Conservation (phyloP, 2,329 filamentous ascomycete species). For the Microdochium trichocladiopsis region DNA sequence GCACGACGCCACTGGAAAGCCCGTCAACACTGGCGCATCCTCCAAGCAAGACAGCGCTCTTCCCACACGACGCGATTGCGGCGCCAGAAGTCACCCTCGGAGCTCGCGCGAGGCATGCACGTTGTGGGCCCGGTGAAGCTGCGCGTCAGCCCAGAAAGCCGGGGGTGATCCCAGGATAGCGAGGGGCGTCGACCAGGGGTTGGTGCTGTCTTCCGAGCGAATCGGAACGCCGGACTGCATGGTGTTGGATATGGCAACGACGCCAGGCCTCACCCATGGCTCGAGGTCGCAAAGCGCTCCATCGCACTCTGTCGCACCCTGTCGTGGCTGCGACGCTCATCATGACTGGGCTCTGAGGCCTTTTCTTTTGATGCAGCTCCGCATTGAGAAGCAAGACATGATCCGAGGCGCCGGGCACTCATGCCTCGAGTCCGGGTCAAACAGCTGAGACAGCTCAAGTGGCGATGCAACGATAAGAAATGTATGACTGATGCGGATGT, state of each 20-base stretch:
- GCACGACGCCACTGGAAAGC: neutral
- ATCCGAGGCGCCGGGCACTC: neutral
- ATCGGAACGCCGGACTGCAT: neutral
- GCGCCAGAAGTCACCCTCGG: neutral
- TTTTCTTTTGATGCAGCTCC: neutral
- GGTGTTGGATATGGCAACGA: neutral
- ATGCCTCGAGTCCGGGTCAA: neutral
- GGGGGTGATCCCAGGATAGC: neutral
- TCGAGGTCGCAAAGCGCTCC: neutral
- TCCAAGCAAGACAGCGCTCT: neutral
- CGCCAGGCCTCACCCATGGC: neutral
- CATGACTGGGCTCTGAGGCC: neutral
- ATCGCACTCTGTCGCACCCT: neutral
- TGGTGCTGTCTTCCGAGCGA: neutral
- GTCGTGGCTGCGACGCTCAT: neutral
- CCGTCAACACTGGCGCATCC: neutral
- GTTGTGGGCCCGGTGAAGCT: neutral
- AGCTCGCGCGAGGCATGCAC: neutral
- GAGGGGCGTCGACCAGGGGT: neutral
- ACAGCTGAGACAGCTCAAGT: neutral
- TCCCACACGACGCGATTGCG: neutral
- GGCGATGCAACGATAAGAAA: neutral
- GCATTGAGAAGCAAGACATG: neutral
- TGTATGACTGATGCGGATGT: neutral
- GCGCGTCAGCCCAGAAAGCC: neutral